Conservation (phyloP, 2,329 filamentous ascomycete genomes). For the Mycosphaerella sp. region DNA sequence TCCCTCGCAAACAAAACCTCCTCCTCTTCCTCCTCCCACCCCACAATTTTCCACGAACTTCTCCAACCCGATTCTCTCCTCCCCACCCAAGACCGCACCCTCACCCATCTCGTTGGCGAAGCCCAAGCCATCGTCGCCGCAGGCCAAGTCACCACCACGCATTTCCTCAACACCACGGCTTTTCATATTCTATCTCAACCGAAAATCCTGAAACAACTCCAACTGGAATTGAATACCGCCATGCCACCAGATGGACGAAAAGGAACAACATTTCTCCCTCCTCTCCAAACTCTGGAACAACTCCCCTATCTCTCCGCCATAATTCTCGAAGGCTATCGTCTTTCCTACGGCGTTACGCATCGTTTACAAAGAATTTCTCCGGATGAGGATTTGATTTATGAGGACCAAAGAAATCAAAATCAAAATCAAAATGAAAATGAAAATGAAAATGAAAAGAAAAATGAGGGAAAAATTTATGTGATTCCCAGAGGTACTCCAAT, state of each 20-base stretch:
- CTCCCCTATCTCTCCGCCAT: slow-evolving; percentile 19
- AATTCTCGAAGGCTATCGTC: slow-evolving; percentile 18
- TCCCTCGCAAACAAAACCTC: too few species aligned
- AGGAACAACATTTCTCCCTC: neutral
- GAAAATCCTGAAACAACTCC: slow-evolving; percentile 27
- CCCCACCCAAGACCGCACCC: slow-evolving; percentile 1
- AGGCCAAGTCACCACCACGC: slow-evolving; percentile 42
- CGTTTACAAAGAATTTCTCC: slow-evolving; percentile 22
- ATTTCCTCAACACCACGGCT: slow-evolving; percentile 38
- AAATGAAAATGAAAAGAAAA: too few species aligned
- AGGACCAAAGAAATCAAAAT: neutral
- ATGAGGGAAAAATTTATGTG: neutral
- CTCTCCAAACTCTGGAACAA: slow-evolving; percentile 11
- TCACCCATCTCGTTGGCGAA: slow-evolving; percentile 27
- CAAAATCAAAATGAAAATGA: too few species aligned
- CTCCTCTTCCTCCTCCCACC: neutral
- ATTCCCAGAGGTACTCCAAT: slow-evolving; percentile 24
- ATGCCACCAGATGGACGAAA: too few species aligned
- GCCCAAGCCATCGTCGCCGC: slow-evolving; percentile 42
- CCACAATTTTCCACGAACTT: slow-evolving; percentile 12
- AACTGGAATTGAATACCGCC: slow-evolving; percentile 25
- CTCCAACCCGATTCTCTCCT: neutral
- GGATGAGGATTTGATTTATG: slow-evolving; percentile 11
- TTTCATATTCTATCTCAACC: slow-evolving; percentile 38
- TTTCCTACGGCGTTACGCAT: slow-evolving; percentile 17